Evolutionary conservation across 1,139 yeast genomes (phyloP).

Genomic region (Yamadazyma diospyri): DNA sequence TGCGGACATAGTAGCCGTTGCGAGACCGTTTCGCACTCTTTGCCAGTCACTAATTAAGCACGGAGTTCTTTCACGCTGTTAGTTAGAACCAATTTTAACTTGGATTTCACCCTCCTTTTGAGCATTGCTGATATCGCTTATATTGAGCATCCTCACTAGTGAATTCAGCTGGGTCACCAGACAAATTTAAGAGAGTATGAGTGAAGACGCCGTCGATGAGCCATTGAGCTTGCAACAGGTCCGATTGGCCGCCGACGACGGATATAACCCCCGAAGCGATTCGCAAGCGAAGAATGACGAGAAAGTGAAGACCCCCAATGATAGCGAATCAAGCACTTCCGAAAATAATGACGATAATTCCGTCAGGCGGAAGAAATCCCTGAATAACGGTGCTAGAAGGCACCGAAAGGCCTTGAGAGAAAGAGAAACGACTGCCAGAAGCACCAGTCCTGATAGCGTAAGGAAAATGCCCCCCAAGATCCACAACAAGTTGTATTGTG

Average conservation of each 20-base stretch:
- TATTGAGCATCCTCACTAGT: too few species aligned
- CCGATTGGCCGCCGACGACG: neutral
- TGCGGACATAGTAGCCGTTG: too few species aligned
- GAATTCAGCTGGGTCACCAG: too few species aligned
- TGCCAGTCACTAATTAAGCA: too few species aligned
- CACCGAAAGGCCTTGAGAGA: slow-evolving; percentile 15
- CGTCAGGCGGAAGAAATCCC: slow-evolving; percentile 1
- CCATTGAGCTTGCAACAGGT: neutral
- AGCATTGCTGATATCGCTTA: too few species aligned
- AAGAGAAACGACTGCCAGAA: slow-evolving; percentile 8
- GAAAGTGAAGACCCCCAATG: neutral
- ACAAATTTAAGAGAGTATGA: too few species aligned
- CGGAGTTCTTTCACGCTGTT: too few species aligned
- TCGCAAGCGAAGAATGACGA: neutral
- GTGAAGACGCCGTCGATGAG: slow-evolving; percentile 1
- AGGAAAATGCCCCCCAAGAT: slow-evolving; percentile 25
- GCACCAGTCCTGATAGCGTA: slow-evolving; percentile 15
- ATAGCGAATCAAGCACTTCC: too few species aligned
- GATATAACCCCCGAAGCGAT: neutral
- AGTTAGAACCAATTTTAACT: too few species aligned
- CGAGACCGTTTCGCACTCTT: too few species aligned
- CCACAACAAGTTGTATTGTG: slow-evolving; percentile 34
- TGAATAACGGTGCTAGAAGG: slow-evolving; percentile 8
- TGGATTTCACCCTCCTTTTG: too few species aligned
- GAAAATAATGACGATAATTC: neutral